Evolutionary conservation across 1,284 basidiomycete species (phyloP).

Genomic region (Austropuccinia psidii): DNA sequence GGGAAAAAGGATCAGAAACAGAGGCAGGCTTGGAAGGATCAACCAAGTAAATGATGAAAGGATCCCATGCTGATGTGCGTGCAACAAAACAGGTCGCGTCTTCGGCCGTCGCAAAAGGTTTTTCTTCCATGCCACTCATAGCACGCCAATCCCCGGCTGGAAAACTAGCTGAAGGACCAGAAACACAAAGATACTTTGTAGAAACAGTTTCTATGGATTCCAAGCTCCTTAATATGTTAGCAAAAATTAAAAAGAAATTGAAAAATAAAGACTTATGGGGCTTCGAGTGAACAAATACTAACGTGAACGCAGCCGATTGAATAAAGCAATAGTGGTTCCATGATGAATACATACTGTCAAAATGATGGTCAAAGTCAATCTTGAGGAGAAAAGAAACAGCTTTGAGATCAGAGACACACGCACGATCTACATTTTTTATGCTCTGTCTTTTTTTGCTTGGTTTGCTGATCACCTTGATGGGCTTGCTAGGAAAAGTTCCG

Average conservation of each 20-base stretch:
- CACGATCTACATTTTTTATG: constrained; percentile 82
- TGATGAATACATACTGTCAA: constrained; percentile 85
- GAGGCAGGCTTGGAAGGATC: constrained; percentile 71
- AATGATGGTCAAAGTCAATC: background rate
- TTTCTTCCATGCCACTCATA: constrained; percentile 69
- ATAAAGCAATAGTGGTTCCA: constrained; percentile 86
- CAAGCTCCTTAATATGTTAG: background rate
- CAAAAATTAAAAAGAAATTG: background rate
- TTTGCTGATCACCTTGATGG: constrained; percentile 81
- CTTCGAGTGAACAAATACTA: constrained; percentile 58
- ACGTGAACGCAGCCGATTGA: constrained; percentile 86
- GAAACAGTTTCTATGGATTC: constrained; percentile 43
- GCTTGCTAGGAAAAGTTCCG: constrained; percentile 74
- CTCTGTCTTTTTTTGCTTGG: constrained; percentile 77
- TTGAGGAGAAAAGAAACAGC: background rate
- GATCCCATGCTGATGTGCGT: constrained; percentile 57
- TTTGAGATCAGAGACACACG: constrained; percentile 49
- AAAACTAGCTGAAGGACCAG: constrained; percentile 77
- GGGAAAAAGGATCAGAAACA: constrained; percentile 63
- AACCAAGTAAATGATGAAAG: constrained; percentile 73
- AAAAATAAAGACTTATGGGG: background rate
- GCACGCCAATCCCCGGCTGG: constrained; percentile 77
- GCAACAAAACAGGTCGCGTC: constrained; percentile 48
- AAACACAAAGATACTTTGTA: constrained; percentile 90
- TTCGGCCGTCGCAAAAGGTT: constrained; percentile 48